Evolutionary conservation across 306 rosid genomes (phyloP).

Genomic region (Dalbergia cochinchinensis): DNA sequence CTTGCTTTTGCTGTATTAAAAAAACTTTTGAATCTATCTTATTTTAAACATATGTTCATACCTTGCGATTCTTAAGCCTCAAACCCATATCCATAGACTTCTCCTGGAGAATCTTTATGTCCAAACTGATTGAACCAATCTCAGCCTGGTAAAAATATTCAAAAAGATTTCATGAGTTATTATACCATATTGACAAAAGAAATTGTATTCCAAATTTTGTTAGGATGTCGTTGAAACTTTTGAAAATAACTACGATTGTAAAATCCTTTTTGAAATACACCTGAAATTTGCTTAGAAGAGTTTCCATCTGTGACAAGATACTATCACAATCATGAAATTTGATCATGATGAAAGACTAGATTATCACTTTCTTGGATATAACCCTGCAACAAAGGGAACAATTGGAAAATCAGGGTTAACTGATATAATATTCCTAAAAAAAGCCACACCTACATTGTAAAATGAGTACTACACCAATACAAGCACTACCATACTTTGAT

Average conservation of each 20-base stretch:
- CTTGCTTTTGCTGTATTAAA: slow-evolving; percentile 7
- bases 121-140: slow-evolving; percentile 98
- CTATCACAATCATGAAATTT: slow-evolving; percentile 94
- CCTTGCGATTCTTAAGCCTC: slow-evolving; percentile 99
- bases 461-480: neutral
- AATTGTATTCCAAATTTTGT: slow-evolving; percentile 11
- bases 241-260: slow-evolving; percentile 34
- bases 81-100: slow-evolving; percentile 98
- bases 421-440: neutral
- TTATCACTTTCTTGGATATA: slow-evolving; percentile 94
- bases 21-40: neutral
- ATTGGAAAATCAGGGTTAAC: slow-evolving; percentile 1
- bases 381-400: slow-evolving; percentile 65
- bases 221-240: slow-evolving; percentile 15
- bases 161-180: slow-evolving; percentile 27
- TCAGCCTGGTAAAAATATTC: slow-evolving; percentile 64
- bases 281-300: slow-evolving; percentile 96
- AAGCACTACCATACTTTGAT: too few relatives aligned
- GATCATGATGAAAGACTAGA: slow-evolving; percentile 94
- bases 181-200: slow-evolving; percentile 32
- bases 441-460: neutral
- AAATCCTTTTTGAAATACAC: slow-evolving; percentile 47
- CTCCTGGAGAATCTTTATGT: slow-evolving; percentile 96
- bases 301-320: slow-evolving; percentile 98
- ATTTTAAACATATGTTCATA: slow-evolving; percentile 43